Evolutionary conservation across 2,329 filamentous ascomycete genomes (phyloP).

Genomic region (Talaromyces sp.): DNA sequence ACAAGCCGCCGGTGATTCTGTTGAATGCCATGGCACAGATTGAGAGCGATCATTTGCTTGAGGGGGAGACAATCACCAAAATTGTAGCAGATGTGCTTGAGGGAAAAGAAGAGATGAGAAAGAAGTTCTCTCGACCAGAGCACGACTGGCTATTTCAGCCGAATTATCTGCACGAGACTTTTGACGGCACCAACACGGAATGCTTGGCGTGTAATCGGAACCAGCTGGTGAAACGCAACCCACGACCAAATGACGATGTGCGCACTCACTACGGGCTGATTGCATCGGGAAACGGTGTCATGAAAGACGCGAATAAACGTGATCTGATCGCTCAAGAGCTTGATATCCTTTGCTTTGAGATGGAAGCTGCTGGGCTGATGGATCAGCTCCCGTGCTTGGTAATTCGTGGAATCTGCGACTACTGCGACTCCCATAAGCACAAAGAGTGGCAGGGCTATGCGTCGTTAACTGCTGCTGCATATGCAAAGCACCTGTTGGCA

Average conservation of each 20-base stretch:
- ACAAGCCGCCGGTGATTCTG: not conserved
- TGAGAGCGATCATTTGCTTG: not conserved
- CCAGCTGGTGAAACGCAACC: not conserved
- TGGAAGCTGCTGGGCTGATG: not conserved
- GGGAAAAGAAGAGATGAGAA: not conserved
- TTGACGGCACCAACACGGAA: not conserved
- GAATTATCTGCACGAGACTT: not conserved
- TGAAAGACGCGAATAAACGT: constrained; percentile 11
- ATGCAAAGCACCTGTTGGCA: not conserved
- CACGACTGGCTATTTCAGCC: not conserved
- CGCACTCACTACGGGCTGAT: constrained; percentile 28
- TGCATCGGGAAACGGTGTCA: constrained; percentile 27
- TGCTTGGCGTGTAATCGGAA: not conserved
- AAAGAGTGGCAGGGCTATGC: not conserved
- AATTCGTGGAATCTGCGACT: not conserved
- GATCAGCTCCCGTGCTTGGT: not conserved
- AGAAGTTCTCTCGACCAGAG: not conserved
- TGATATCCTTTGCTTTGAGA: not conserved
- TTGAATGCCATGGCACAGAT: not conserved
- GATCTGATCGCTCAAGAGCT: not conserved
- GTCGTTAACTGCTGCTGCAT: not conserved
- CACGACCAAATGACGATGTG: constrained; percentile 17
- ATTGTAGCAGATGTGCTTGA: not conserved
- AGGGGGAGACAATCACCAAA: not conserved
- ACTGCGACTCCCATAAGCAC: not conserved